Percentiles rank a stretch among this genome's conserved stretches.
Evolutionary conservation across 495 filamentous ascomycete species (phyloP).

Genomic region (Entonaema liquescens): DNA sequence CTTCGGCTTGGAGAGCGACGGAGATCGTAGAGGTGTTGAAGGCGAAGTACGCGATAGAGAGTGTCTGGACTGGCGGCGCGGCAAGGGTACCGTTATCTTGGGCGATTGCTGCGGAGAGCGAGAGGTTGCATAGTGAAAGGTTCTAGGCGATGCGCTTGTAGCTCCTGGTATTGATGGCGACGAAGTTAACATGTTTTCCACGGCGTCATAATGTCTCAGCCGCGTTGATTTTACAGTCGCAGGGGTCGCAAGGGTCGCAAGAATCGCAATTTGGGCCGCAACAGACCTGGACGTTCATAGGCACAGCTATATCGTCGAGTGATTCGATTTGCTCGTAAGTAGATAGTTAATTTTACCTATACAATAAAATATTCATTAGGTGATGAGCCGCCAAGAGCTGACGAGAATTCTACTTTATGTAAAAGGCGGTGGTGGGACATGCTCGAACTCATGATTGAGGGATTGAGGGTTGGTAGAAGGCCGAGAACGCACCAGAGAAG

Average conservation of each 20-base stretch:
- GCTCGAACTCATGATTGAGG: slow-evolving; percentile 33
- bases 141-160: slow-evolving; percentile 57
- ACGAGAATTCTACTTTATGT: slow-evolving; percentile 30
- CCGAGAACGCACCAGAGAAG: slow-evolving; percentile 33
- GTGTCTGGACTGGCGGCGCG: slow-evolving; percentile 55
- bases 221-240: slow-evolving; percentile 15
- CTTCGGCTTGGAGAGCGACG: slow-evolving; percentile 48
- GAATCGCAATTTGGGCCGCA: slow-evolving; percentile 31
- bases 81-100: slow-evolving; percentile 55
- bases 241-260: slow-evolving; percentile 19
- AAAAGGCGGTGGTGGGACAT: slow-evolving; percentile 33
- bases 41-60: slow-evolving; percentile 49
- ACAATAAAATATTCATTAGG: slow-evolving; percentile 19
- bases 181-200: slow-evolving; percentile 60
- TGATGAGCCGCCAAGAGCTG: slow-evolving; percentile 16
- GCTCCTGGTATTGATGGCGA: slow-evolving; percentile 53
- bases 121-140: slow-evolving; percentile 57
- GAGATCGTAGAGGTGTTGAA: slow-evolving; percentile 47
- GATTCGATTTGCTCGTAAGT: slow-evolving; percentile 1
- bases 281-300: slow-evolving; percentile 26
- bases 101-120: slow-evolving; percentile 55
- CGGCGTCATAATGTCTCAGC: slow-evolving; percentile 39
- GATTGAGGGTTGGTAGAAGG: slow-evolving; percentile 18
- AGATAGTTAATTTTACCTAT: slow-evolving; percentile 14
- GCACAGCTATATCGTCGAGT: slow-evolving; percentile 22